phyloP scores from a whole-genome alignment of 2,329 filamentous ascomycete species.

The Sporothrix brasiliensis region DNA sequence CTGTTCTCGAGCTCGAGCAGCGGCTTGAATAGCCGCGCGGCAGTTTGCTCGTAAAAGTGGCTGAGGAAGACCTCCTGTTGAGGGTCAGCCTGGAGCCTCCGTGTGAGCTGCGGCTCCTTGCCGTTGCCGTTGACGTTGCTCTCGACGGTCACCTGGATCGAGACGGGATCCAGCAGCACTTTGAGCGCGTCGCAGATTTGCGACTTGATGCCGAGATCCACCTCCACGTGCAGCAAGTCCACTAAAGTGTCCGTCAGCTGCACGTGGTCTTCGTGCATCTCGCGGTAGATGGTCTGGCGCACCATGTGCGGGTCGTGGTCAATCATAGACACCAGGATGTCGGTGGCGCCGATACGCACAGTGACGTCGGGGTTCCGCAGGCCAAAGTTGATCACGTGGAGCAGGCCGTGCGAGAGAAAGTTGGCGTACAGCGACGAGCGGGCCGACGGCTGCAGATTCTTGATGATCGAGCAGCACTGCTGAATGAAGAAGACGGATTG shows the following conservation, averaged over 20 bases:
- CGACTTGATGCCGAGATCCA: conserved; percentile 90
- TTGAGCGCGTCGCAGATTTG: conserved; percentile 96
- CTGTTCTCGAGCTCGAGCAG: conserved; percentile 76
- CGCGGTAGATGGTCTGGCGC: conserved; percentile 87
- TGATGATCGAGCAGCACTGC: conserved; percentile 91
- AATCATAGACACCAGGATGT: conserved; percentile 90
- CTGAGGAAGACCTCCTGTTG: conserved; percentile 85
- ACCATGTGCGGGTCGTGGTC: conserved; percentile 96
- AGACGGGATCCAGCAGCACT: conserved; percentile 78
- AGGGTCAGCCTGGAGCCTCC: conserved; percentile 59
- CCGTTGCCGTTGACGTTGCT: conserved; percentile 51
- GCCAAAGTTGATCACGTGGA: conserved; percentile 89
- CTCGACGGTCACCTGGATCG: conserved; percentile 50
- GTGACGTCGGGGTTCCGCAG: conserved; percentile 81
- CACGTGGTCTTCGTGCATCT: conserved; percentile 82
- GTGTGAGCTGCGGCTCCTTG: conserved; percentile 36
- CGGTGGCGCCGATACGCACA: conserved; percentile 87
- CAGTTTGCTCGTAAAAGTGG: conserved; percentile 87
- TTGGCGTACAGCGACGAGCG: conserved; percentile 84
- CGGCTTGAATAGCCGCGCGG: conserved; percentile 81
- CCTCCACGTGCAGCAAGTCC: conserved; percentile 85
- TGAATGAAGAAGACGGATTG: conserved; percentile 96
- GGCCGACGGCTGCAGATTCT: conserved; percentile 84
- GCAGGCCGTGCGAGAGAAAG: conserved; percentile 83
- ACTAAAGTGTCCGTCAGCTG: conserved; percentile 91